Base-by-base conservation (phyloP, 441 rosid genomes). In the Pelargonium fulgidum region DNA sequence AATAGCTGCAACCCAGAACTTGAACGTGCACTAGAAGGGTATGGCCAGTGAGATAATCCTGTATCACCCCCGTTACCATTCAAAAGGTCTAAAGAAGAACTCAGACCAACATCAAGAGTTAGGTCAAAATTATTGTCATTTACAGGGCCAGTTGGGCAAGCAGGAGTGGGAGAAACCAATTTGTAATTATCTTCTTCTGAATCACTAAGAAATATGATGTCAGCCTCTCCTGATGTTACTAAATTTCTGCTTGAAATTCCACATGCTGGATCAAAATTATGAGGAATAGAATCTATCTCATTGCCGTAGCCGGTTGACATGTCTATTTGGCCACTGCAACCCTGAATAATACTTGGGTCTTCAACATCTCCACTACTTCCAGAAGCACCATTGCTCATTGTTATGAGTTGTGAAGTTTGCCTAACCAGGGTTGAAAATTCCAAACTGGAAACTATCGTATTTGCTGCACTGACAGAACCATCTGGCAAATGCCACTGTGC, bases 191-290 rank as follows among this genome's bases (percentile, higher is more conserved):
- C 80, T 42, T 77, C 80, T 44, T 77, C 80, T 54, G 77, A 77
- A 70, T 77, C 80, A 54, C 77, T 77, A 50, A 77, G 75, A 70
- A 77, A 6, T 62, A 77, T 77, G 63, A 77, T 9, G 0, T 70
- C 64, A 7, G 67, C 16, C 48, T 67, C 33, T 41, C 20, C 52
- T 7, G 24, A 56, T 17, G 29, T 10, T 47, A 41, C 66, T 54
- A 54, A 33, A 44, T 45, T 70, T 54, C 59, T 45, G 48, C 48
- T 73, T 66, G 36, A 66, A 54, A 24, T 29, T 54, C 64, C 70
- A 33, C 19, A 59, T n/a, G 64, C 11, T 6, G 48, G 42, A 42
- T 69, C 66, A 48, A 62, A 61, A 67, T 22, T 72, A 36, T 12
- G 22, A 52, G 58, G 68, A 68, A 68, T 24, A 50, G 62, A 63